Evolutionary conservation across 164 flowering plant species (phyloP), one percentile per base, ranked within the genome.

Genomic region (Berberis vulgaris): DNA sequence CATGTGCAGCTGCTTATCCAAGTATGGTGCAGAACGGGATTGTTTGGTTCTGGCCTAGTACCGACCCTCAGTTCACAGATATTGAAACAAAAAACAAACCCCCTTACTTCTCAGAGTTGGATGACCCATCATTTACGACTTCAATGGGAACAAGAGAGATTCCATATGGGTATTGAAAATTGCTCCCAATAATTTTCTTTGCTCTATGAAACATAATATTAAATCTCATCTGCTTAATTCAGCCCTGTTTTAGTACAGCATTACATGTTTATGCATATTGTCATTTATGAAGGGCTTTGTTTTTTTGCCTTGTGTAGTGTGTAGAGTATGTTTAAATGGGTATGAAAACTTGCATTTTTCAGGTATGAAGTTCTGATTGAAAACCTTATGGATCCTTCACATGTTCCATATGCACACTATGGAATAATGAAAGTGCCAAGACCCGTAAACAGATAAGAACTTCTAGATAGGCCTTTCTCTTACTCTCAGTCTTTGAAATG

Each of bases 301-400:
- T 56, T 5, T 5, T 6, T 56, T 56, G 59, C 41, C 41, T 5
- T 56, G 5, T 38, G 8, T 6, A 49, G 11, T 56, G 41, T 43
- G 46, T 11, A 59, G 6, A 59, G 3, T 38, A 43, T 10, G 10
- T 46, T 26, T 5, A 43, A 46, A 10, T 60, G 39, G 46, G 2
- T 45, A 38, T 45, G 6, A 44, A 60, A 45, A 26, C 26, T 45
- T 13, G 1, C 9, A 41, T 7, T 26, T 68, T 80, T 68, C 88
- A 93, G 96, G 77, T 92, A 92, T 53, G 98, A 93, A 76, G 73
- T 93, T 69, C 71, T 89, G 72, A 71, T 76, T 52, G 97, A 93
- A 73, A 93, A 89, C 76, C 88, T 93, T 41, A 88, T 93, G 96
- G 98, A 93, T 72, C 98, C 97, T 67, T 79, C 97, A 68, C 97